Base-by-base conservation (phyloP, 202 grass and related monocot species). In the Dendrocalamus latiflorus region DNA sequence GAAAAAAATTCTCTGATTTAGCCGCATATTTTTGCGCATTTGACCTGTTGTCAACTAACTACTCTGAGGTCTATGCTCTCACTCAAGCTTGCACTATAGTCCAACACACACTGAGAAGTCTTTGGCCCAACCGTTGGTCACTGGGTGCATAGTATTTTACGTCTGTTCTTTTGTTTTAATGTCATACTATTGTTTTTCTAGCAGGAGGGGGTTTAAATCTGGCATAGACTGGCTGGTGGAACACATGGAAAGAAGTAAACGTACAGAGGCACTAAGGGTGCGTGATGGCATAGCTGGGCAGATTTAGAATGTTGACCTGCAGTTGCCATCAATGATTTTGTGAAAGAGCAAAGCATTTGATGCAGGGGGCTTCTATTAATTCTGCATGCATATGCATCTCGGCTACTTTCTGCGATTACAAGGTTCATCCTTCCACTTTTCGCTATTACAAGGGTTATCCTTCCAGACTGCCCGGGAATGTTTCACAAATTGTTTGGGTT, bases 141-240 rank as follows among this genome's bases (percentile, higher is more conserved):
- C 17, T 79, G 13, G 49, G 21, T 65, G 21, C 30, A 26, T 37
- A 64, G 9, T 65, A 1, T 72, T 55, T 49, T 76, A 30, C 3
- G 4, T 65, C 4, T 37, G 1, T 47, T 65, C 28, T 85, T 53
- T 55, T 45, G 20, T 75, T 76, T 63, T 44, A 24, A 22, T 81
- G 56, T 55, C 22, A 70, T n/a, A 22, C 13, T 48, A 25, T 56
- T 65, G 22, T 41, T 50, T 70, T 82, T 42, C 39, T 78, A 64
- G 36, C 77, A 95, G 95, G 83, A 93, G 53, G 79, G 92, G 90
- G 41, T 90, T 98, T 57, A 93, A 91, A 91, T 86, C 67, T 66
- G 86, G 86, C 25, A 88, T 95, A 75, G 85, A 93, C 63, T 95
- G 95, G 95, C 86, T 98, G 53, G 87, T 98, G 72, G 89, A 91